phyloP scores from a whole-genome alignment of 495 filamentous ascomycete genomes.

The Patellaria atrata region DNA sequence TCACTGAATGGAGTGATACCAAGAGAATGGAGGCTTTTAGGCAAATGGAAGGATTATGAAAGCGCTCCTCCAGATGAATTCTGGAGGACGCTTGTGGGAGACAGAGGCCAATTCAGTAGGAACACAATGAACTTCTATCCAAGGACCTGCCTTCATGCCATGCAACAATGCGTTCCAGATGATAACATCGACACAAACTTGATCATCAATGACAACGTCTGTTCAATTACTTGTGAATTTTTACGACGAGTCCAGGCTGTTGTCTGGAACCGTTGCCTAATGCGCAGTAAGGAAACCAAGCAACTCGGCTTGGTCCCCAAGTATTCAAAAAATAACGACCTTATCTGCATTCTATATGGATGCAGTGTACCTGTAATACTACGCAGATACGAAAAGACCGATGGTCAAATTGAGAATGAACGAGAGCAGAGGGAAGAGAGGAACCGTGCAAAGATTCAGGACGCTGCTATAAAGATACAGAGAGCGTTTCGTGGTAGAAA shows the following conservation, averaged over 20 bases:
- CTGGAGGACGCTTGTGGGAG: slow-evolving; percentile 32
- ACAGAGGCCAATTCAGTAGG: slow-evolving; percentile 24
- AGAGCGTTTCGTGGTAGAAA: background rate
- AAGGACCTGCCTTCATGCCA: slow-evolving; percentile 16
- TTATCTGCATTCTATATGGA: slow-evolving; percentile 24
- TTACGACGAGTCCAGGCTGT: slow-evolving; percentile 29
- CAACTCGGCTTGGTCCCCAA: slow-evolving; percentile 8
- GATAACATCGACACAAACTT: slow-evolving; percentile 26
- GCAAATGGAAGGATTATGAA: slow-evolving; percentile 9
- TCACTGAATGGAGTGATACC: slow-evolving; percentile 18
- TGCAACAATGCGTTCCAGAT: slow-evolving; percentile 15
- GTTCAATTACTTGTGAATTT: slow-evolving; percentile 28
- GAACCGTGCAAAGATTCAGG: background rate
- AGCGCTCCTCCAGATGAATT: slow-evolving; percentile 25
- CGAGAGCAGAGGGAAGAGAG: background rate
- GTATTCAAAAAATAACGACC: slow-evolving; percentile 11
- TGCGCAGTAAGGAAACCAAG: slow-evolving; percentile 18
- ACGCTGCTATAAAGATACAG: background rate
- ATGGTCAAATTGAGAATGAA: background rate
- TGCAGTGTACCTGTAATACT: slow-evolving; percentile 23
- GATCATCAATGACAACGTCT: slow-evolving; percentile 25
- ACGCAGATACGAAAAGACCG: background rate
- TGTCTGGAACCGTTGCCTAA: slow-evolving; percentile 26
- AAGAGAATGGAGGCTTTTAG: slow-evolving; percentile 15
- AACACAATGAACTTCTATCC: slow-evolving; percentile 27